Base-by-base conservation (phyloP, 1,284 basidiomycete species). In the Malassezia equina region DNA sequence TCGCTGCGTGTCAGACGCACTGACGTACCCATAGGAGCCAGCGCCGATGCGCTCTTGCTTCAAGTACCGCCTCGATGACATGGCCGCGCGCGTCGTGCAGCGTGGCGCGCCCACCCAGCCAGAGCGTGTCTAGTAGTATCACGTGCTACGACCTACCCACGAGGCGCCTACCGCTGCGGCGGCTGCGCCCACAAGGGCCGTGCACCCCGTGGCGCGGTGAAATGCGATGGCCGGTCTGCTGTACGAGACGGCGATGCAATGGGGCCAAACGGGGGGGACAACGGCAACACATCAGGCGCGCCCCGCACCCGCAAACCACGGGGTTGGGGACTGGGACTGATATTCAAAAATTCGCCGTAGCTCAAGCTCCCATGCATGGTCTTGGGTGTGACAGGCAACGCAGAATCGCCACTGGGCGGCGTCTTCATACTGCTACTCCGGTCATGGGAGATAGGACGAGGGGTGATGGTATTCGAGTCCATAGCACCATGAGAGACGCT, bases 41-140 rank as follows among this genome's bases (percentile, higher is more conserved):
- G 67, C 67, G n/a, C 71, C 71, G 46, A 98, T 95, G 71, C 89
- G 83, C 77, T 93, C 87, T 78, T 96, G 91, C 75, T 86, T 88
- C 63, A 94, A 90, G 75, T 95, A 98, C 31, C 39, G 47, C 7
- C 25, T 29, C 25, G 11, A n/a, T 4, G 31, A 43, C 39, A 46
- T 46, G 25, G 43, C 13, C 6, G 24, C n/a, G 32, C 32, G n/a
- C 32, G 32, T 33, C 32, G 32, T n/a, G 7, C 32, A 33, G 23
- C 41, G 29, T 31, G 3, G 15, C 39, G 25, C 21, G 13, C 34
- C 19, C 34, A 27, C 32, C 15, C 6, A n/a, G 15, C 32, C 32
- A 33, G 13, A n/a, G 32, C 32, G 24, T n/a, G 12, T 27, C 24
- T 27, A 43, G 11, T 24, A 27, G 11, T 24, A 27, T 43, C 41